These are phyloP conservation scores for Knoxdaviesia capensis DNA, from an alignment of 2,329 filamentous ascomycete species.

Conservation along the genomic window DNA sequence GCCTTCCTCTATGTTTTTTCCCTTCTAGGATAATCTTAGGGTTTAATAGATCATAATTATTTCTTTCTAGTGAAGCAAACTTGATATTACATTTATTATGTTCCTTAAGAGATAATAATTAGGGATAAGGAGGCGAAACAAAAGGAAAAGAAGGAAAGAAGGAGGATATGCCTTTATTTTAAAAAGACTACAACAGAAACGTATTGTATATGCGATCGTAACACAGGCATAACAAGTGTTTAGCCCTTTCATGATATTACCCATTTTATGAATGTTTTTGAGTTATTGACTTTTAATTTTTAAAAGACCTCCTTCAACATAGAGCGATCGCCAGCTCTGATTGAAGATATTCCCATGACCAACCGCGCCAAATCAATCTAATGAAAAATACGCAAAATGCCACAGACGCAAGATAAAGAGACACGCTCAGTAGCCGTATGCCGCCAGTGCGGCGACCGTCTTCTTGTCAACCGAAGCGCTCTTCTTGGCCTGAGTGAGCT, in stretches of 20 bases:
- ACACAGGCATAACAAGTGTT: too few species aligned
- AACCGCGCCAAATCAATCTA: slow-evolving; percentile 3
- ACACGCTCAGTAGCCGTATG: slow-evolving; percentile 62
- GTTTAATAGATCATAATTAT: too few species aligned
- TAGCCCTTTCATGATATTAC: too few species aligned
- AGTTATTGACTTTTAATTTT: too few species aligned
- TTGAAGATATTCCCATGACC: slow-evolving; percentile 1
- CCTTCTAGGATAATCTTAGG: too few species aligned
- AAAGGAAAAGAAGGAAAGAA: not conserved
- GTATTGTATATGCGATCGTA: too few species aligned
- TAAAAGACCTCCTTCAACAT: too few species aligned
- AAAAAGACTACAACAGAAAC: not conserved
- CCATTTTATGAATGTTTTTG: too few species aligned
- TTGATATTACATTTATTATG: too few species aligned
- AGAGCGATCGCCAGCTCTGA: not conserved
- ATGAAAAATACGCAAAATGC: slow-evolving; percentile 1
- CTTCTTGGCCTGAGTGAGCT: slow-evolving; percentile 86
- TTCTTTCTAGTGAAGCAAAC: too few species aligned
- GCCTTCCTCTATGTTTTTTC: too few species aligned
- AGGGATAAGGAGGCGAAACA: not conserved
- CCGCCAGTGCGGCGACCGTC: slow-evolving; percentile 72
- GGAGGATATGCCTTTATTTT: not conserved
- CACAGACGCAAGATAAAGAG: slow-evolving; percentile 2
- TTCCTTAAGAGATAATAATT: too few species aligned
- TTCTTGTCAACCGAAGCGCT: slow-evolving; percentile 70